Base-by-base conservation (phyloP, 306 rosid genomes). In the Castanea mollissima region DNA sequence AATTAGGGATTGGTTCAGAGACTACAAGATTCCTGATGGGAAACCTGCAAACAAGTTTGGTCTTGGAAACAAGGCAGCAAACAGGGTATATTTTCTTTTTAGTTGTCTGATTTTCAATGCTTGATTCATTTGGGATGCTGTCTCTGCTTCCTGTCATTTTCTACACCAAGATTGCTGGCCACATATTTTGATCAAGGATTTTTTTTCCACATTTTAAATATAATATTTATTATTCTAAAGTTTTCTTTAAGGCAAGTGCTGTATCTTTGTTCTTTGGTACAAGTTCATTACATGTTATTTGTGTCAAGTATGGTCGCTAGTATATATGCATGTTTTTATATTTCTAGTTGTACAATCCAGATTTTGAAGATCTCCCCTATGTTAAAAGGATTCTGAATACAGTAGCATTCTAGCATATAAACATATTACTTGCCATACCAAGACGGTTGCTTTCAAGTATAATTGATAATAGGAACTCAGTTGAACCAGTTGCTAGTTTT, bases 21-120 rank as follows among this genome's bases (percentile, higher is more conserved):
- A 94, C 85, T 94, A 94, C 88, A 94, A 94, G 91, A 89, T 90
- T 78, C 98, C 98, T 65, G 98, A 94, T 82, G 98, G 98, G 75
- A 94, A 94, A 84, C 97, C 97, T 72, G 98, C 98, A 68, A 94
- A 94, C 88, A 90, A 81, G 77, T 94, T 94, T 88, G 98, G 98
- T 77, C 97, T 94, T 56, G 97, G 96, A 59, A 92, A 92, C 93
- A 80, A 87, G 82, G 92, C 98, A 31, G 93, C 91, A 62, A 81
- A 91, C 84, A 94, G 88, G 97, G 98, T 94, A 87, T 60, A 35
- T 49, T 75, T 67, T 16, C 46, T 38, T 25, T 55, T 55, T 74
- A 57, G 32, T 21, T 15, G 55, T 67, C 70, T 18, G 19, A 14
- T 70, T 55, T 81, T 67, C 60, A 19, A 46, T 74, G 8, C 18